Evolutionary conservation across 2,329 filamentous ascomycete species (phyloP), one percentile per base, ranked within the genome.

Genomic region (Myriosclerotinia duriaeana): DNA sequence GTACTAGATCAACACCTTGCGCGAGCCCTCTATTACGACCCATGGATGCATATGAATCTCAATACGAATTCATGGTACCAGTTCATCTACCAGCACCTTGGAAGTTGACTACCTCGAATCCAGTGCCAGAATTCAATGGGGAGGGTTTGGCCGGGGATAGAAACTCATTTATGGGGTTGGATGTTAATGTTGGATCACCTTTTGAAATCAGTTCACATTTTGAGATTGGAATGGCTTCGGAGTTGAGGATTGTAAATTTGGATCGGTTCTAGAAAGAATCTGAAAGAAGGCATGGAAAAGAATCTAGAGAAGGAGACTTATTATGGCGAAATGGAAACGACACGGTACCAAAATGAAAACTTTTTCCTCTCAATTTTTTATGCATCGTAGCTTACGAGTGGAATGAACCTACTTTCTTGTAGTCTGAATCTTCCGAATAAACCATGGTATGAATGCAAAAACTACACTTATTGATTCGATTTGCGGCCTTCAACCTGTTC

Each of bases 151-250:
- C 8, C 5, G 17, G 63, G 12, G 22, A 60, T 15, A 11, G 40
- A 34, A 48, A 61, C 36, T 59, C 46, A 46, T 53, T 50, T 17
- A 46, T 9, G 38, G 53, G 22, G n/a, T 56, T 55, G 34, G 36
- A 46, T 20, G 12, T 62, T 15, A 26, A 56, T 52, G n/a, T 66
- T 34, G 40, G 38, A 26, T 48, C 65, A 40, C 65, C 58, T 11
- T 61, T 66, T 48, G 55, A 66, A 26, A 46, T 66, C 5, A 15
- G n/a, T 26, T 53, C 44, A 26, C 55, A 55, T 1, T 63, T 63
- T 36, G 58, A 66, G n/a, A 50, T 63, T 2, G 58, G 65, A 5
- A 42, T 40, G 52, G 65, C 58, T 42, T 48, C 40, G 15, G 38
- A 50, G 11, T 50, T 66, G 12, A 63, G 59, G 14, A 64, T 66